These are phyloP conservation scores for Aspergillus sp. DNA, from an alignment of 2,329 filamentous ascomycete species.

Conservation along the genomic window DNA sequence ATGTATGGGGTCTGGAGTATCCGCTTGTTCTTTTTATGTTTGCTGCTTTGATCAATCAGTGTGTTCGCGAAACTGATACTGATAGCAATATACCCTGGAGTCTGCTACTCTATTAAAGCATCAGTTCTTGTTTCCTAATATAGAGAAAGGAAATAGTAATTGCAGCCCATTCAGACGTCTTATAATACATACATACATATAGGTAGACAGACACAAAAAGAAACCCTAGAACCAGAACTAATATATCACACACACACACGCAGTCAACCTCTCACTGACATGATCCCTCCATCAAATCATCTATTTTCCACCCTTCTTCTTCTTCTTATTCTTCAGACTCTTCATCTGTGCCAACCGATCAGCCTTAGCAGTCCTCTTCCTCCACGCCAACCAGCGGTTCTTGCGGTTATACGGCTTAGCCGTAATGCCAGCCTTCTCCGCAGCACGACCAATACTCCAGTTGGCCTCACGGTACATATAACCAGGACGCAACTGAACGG, in stretches of 20 bases:
- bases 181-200: conserved; percentile 10
- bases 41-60: no score
- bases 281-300: neutral
- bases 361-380: conserved; percentile 56
- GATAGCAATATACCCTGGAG: neutral
- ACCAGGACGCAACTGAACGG: conserved; percentile 51
- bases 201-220: neutral
- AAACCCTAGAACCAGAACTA: neutral
- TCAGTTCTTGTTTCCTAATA: neutral
- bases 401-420: conserved; percentile 59
- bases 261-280: neutral
- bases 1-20: no score
- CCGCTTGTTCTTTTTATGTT: no score
- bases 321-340: conserved; percentile 53
- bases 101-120: neutral
- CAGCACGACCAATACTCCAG: conserved; percentile 66
- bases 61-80: neutral
- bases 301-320: conserved; percentile 38
- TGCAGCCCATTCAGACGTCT: neutral
- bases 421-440: conserved; percentile 60
- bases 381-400: conserved; percentile 67
- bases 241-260: neutral
- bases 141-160: neutral
- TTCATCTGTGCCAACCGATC: conserved; percentile 56
- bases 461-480: conserved; percentile 68